These are phyloP conservation scores for Gracilaria gracilis DNA, from an alignment of 23 red algal species.

Conservation along the genomic window DNA sequence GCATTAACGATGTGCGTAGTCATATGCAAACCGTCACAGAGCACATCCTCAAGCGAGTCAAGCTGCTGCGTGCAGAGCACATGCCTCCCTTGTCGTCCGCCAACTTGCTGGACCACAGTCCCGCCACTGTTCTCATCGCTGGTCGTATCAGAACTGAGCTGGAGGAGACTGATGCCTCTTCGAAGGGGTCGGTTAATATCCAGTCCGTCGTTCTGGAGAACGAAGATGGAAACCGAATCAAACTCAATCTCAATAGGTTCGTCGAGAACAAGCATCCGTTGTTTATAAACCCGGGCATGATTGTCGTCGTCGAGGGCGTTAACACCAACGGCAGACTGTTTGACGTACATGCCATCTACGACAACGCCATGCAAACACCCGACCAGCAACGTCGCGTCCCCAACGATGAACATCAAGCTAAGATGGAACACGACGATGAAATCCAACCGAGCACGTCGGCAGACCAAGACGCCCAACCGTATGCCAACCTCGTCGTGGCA, in stretches of 20 bases:
- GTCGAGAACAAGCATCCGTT: slow-evolving; percentile 29
- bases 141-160: slow-evolving; percentile 59
- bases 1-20: slow-evolving; percentile 34
- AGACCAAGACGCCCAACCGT: slow-evolving; percentile 16
- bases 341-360: slow-evolving; percentile 70
- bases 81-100: neutral
- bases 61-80: slow-evolving; percentile 4
- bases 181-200: slow-evolving; percentile 8
- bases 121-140: slow-evolving; percentile 6
- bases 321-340: slow-evolving; percentile 69
- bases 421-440: neutral
- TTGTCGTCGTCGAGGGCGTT: slow-evolving; percentile 69
- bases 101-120: neutral
- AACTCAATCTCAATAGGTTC: slow-evolving; percentile 47
- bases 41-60: slow-evolving; percentile 12
- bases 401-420: neutral
- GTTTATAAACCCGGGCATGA: slow-evolving; percentile 54
- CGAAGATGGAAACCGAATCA: slow-evolving; percentile 61
- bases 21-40: neutral
- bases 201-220: slow-evolving; percentile 65
- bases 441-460: no score
- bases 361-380: slow-evolving; percentile 48
- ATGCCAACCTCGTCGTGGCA: slow-evolving; percentile 33
- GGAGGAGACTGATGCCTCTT: slow-evolving; percentile 25
- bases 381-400: neutral